Percentiles rank a stretch among this genome's conserved stretches.
These are phyloP conservation scores for Starmerella gropengiesseri DNA, from an alignment of 805 yeast genomes.

Conservation along the genomic window DNA sequence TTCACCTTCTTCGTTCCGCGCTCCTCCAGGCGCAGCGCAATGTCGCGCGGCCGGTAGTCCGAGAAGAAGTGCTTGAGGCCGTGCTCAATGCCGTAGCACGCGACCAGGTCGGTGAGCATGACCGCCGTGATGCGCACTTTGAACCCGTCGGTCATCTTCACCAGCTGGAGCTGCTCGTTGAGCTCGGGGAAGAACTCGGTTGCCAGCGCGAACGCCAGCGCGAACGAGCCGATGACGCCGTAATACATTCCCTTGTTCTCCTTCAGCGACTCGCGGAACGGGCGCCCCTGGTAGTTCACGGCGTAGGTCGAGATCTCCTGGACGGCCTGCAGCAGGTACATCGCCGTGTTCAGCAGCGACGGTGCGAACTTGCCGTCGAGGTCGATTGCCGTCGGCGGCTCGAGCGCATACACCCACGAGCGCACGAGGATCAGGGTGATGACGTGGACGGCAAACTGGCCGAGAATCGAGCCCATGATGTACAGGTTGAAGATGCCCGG, in stretches of 20 bases:
- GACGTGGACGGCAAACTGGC: constrained; percentile 92
- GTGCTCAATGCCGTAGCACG: constrained; percentile 66
- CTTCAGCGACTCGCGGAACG: constrained; percentile 80
- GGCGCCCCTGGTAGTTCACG: constrained; percentile 93
- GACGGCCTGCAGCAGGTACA: constrained; percentile 83
- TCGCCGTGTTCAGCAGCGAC: constrained; percentile 88
- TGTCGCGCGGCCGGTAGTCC: constrained; percentile 88
- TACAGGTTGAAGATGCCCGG: constrained; percentile 91
- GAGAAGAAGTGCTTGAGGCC: constrained; percentile 74
- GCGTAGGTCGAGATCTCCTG: constrained; percentile 98
- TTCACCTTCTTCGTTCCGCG: constrained; percentile 20
- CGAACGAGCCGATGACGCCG: constrained; percentile 85
- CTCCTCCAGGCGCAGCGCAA: constrained; percentile 42
- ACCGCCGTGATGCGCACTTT: constrained; percentile 64
- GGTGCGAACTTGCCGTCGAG: constrained; percentile 82
- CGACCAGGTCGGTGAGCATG: constrained; percentile 63
- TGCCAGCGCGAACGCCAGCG: constrained; percentile 77
- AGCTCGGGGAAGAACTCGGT: constrained; percentile 92
- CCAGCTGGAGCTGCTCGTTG: constrained; percentile 84
- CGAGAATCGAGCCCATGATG: constrained; percentile 94
- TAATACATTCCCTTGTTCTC: constrained; percentile 96
- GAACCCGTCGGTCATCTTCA: constrained; percentile 67
- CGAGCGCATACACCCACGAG: constrained; percentile 68
- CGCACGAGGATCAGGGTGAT: constrained; percentile 72
- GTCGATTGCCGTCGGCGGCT: constrained; percentile 72